Conservation (phyloP, 768 basidiomycete genomes). For the Russula dissimulans region DNA sequence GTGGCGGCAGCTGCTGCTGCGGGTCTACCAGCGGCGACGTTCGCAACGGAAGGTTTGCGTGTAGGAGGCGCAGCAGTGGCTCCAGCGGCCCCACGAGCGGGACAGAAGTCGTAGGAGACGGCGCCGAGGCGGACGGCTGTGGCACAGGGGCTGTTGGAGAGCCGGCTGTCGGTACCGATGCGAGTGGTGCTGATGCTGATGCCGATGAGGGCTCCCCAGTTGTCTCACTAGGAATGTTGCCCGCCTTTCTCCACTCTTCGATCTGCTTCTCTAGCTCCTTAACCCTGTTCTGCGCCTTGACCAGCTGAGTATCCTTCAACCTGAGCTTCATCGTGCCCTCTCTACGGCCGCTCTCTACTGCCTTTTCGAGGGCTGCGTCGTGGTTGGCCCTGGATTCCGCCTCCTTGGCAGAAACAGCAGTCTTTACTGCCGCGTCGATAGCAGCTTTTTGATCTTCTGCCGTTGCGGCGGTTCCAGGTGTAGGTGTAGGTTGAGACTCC, state of each 20-base stretch:
- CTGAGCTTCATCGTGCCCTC: slow-evolving; percentile 54
- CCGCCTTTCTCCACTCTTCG: slow-evolving; percentile 44
- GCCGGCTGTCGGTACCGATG: slow-evolving; percentile 4
- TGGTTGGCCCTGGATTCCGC: slow-evolving; percentile 39
- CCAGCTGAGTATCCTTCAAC: slow-evolving; percentile 64
- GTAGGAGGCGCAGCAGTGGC: background rate
- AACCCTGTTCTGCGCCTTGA: slow-evolving; percentile 47
- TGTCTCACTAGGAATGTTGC: slow-evolving; percentile 29
- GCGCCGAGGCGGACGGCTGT: slow-evolving; percentile 24
- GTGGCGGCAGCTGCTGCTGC: no score
- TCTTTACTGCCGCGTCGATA: slow-evolving; percentile 39
- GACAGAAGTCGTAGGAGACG: slow-evolving; percentile 22
- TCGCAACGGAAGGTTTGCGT: slow-evolving; percentile 5
- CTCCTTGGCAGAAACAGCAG: slow-evolving; percentile 42
- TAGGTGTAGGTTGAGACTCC: slow-evolving; percentile 18
- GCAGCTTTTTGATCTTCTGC: slow-evolving; percentile 34
- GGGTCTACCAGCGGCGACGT: background rate
- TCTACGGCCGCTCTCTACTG: slow-evolving; percentile 60
- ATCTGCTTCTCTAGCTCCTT: slow-evolving; percentile 65
- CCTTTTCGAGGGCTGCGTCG: slow-evolving; percentile 49
- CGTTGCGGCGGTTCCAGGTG: slow-evolving; percentile 18
- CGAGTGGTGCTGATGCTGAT: background rate
- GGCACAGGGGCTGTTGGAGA: slow-evolving; percentile 7
- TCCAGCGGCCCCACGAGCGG: slow-evolving; percentile 3
- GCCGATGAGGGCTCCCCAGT: background rate